Base-by-base conservation (phyloP, 139 green algal species). In the Volvox reticuliferus region DNA sequence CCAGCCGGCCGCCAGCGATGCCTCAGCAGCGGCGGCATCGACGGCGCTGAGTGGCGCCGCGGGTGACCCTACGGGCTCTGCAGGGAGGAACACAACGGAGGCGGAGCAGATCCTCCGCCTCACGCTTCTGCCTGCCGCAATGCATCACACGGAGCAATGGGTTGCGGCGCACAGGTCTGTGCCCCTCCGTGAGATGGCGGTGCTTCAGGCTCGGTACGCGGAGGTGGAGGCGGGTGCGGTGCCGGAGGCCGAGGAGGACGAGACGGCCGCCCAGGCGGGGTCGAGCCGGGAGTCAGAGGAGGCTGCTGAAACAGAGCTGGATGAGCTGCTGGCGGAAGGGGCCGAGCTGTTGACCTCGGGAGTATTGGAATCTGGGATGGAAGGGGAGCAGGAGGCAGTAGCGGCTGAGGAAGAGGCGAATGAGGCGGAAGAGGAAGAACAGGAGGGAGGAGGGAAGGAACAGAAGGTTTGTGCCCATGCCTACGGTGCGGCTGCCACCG, bases 271-370 rank as follows among this genome's bases (percentile, higher is more conserved):
- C 16, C 76, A 55, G 76, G 76, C 76, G 76, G 33, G 33, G 37
- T 65, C 78, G 37, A 67, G 33, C 78, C 78, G 16, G 2, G 79
- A 55, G 50, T 61, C 79, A 37, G 55, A 71, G 78, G 79, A 71
- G 79, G 79, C 79, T 24, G 79, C 79, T 44, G 82, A 62, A 33
- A 55, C 61, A 33, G 82, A 87, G 82, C 30, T 87, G 82, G 82
- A 78, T 12, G 30, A 61, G 61, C 0, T 87, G 16, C 62, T 87
- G 82, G 82, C 65, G 33, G 63, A 35, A 1, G 82, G 33, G 26
- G 65, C 26, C 33, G 65, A 30, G 62, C 22, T 62, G 61, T 32
- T 55, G 81, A 16, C 33, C 30, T 73, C 61, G 81, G 30, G n/a
- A 9, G 55, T n/a, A 44, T 30, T 12, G 80, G 50, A n/a, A 12